Conservation (phyloP, 2,329 filamentous ascomycete genomes). For the Teratosphaeria pseudoeucalypti region DNA sequence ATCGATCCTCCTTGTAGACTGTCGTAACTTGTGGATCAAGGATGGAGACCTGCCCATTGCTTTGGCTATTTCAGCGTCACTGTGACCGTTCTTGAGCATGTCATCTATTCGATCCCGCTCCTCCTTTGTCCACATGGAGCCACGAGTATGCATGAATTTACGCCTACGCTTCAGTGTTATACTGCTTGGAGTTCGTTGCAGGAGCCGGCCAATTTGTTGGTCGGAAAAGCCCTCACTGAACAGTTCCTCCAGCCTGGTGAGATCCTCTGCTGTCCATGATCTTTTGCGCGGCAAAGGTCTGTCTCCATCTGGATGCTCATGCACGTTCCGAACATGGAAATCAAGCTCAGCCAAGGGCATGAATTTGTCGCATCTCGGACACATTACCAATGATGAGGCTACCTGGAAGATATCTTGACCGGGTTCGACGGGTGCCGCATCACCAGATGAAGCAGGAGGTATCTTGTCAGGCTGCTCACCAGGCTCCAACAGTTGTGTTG, state of each 20-base stretch:
- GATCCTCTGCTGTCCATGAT: background rate
- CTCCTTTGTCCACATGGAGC: background rate
- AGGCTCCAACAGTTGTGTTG: background rate
- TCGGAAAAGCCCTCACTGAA: background rate
- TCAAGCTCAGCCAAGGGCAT: background rate
- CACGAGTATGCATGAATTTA: background rate
- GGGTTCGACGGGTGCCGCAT: background rate
- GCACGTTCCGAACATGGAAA: background rate
- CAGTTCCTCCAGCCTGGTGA: background rate
- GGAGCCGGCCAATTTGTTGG: background rate
- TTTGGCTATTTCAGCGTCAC: background rate
- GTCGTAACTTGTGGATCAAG: background rate
- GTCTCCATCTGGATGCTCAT: background rate
- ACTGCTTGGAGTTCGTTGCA: background rate
- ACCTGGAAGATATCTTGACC: background rate
- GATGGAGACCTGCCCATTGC: background rate
- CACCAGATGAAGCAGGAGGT: background rate
- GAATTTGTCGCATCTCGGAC: background rate
- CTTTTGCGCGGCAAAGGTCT: background rate
- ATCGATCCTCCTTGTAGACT: background rate
- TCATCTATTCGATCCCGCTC: background rate
- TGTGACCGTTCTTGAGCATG: background rate
- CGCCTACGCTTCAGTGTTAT: background rate
- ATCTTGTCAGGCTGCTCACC: background rate
- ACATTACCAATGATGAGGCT: background rate